These are phyloP conservation scores for Botryosphaeria dothidea DNA, from an alignment of 2,329 filamentous ascomycete species.

Conservation along the genomic window DNA sequence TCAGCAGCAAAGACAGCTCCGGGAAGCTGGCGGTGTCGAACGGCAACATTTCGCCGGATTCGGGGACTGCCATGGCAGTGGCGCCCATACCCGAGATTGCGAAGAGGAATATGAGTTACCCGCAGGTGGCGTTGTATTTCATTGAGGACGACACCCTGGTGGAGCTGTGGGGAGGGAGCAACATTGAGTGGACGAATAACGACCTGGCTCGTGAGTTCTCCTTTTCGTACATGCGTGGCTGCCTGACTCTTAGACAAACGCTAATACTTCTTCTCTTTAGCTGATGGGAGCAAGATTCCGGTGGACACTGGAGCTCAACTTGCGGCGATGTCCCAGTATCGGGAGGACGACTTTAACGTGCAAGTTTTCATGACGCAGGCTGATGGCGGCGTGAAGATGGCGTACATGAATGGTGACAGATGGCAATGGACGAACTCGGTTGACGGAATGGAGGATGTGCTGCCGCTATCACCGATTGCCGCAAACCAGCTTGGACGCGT, in stretches of 20 bases:
- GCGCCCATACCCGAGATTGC: neutral
- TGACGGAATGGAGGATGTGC: neutral
- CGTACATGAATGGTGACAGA: conserved; percentile 5
- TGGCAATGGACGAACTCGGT: neutral
- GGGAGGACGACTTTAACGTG: conserved; percentile 4
- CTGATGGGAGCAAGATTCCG: neutral
- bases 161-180: neutral
- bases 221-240: no score
- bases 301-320: neutral
- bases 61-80: neutral
- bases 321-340: neutral
- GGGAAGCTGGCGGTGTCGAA: neutral
- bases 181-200: neutral
- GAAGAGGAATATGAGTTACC: neutral
- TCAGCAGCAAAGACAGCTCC: neutral
- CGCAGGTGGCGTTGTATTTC: neutral
- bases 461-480: neutral
- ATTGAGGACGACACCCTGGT: neutral
- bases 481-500: conserved; percentile 9
- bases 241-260: neutral
- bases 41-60: neutral
- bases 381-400: conserved; percentile 5
- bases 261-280: neutral
- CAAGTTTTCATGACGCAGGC: conserved; percentile 6
- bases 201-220: neutral